Conservation (phyloP, 2,329 filamentous ascomycete species). For the Sporothrix brasiliensis region DNA sequence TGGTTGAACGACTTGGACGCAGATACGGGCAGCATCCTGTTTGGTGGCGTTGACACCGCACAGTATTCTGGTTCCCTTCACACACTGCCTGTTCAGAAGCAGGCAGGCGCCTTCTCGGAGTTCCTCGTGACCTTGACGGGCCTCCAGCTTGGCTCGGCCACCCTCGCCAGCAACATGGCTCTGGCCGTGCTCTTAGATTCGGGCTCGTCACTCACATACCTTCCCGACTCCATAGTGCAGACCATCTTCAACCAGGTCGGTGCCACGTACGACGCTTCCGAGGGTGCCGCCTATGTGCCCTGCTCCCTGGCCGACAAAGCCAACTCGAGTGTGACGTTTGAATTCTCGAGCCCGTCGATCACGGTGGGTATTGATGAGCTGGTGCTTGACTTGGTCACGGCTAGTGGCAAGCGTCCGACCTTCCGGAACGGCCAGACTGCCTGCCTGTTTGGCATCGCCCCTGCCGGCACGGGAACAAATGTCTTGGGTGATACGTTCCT, state of each 20-base stretch:
- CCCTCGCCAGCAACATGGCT: constrained; percentile 53
- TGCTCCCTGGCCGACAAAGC: constrained; percentile 54
- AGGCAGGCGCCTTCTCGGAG: constrained; percentile 57
- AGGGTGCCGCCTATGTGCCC: constrained; percentile 63
- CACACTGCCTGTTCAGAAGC: constrained; percentile 67
- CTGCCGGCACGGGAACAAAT: constrained; percentile 57
- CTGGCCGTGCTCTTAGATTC: constrained; percentile 71
- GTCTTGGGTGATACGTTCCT: constrained; percentile 76
- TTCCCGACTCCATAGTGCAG: constrained; percentile 59
- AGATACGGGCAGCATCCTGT: constrained; percentile 68
- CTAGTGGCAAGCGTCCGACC: constrained; percentile 51
- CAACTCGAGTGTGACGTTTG: constrained; percentile 53
- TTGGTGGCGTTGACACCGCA: constrained; percentile 71
- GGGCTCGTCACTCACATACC: constrained; percentile 67
- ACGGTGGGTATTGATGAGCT: constrained; percentile 62
- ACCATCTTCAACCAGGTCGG: constrained; percentile 61
- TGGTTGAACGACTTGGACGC: constrained; percentile 74
- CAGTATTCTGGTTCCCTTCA: constrained; percentile 65
- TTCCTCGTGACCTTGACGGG: constrained; percentile 71
- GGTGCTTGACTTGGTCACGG: constrained; percentile 55
- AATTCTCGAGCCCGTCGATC: constrained; percentile 59
- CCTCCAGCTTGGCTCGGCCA: constrained; percentile 49
- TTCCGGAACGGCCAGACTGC: constrained; percentile 58
- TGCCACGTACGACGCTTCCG: constrained; percentile 58
- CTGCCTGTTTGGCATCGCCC: constrained; percentile 70